Percentiles rank a stretch among this genome's conserved stretches.
phyloP scores from a whole-genome alignment of 257 asterid species.

The Buddleja alternifolia region DNA sequence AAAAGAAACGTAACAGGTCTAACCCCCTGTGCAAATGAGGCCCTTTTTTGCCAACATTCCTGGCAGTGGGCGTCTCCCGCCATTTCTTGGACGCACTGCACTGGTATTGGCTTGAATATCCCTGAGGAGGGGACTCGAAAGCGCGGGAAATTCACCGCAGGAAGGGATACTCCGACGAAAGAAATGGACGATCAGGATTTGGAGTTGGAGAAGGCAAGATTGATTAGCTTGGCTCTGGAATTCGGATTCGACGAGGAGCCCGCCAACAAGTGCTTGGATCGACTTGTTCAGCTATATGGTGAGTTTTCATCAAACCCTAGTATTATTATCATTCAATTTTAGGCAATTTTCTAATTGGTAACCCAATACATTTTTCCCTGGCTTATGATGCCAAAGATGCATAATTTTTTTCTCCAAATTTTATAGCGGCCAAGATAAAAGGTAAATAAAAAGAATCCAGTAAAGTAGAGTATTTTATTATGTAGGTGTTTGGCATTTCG shows the following conservation, averaged over 20 bases:
- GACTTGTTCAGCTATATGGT: conserved; percentile 82
- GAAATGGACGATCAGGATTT: conserved; percentile 60
- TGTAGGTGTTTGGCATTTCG: background rate
- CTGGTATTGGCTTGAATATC: too few relatives aligned
- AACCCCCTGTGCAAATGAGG: too few relatives aligned
- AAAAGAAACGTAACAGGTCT: too few relatives aligned
- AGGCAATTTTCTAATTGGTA: too few relatives aligned
- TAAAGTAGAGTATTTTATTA: background rate
- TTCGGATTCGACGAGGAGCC: conserved; percentile 80
- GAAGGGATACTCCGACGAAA: background rate
- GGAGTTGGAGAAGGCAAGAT: conserved; percentile 72
- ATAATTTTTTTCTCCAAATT: background rate
- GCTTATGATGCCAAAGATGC: background rate
- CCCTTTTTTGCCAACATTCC: too few relatives aligned
- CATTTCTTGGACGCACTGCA: background rate
- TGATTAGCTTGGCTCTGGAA: conserved; percentile 83
- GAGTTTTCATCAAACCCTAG: conserved; percentile 28
- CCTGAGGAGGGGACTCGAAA: conserved; percentile 36
- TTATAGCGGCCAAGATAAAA: background rate
- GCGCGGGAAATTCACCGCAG: conserved; percentile 62
- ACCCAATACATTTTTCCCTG: too few relatives aligned
- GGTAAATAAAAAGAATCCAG: background rate
- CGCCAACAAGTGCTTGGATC: conserved; percentile 65
- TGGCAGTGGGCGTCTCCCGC: conserved; percentile 12
- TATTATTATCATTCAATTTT: too few relatives aligned